Conservation (phyloP, 768 basidiomycete species). For the Termitomyces eurrhizus region DNA sequence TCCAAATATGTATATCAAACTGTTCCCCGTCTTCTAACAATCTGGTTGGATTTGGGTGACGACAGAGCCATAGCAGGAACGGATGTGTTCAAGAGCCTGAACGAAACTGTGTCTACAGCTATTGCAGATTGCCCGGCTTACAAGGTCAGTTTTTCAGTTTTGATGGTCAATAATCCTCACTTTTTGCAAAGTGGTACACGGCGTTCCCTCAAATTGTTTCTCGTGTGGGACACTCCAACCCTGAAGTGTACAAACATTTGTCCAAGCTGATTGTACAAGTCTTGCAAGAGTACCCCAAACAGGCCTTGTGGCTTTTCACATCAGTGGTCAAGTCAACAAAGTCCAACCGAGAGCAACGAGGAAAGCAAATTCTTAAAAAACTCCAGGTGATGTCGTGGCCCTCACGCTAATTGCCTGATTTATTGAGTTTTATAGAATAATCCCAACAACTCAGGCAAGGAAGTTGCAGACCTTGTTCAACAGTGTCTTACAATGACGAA, state of each 20-base stretch:
- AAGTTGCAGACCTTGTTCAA: conserved; percentile 46
- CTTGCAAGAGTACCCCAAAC: conserved; percentile 81
- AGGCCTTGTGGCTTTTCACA: conserved; percentile 90
- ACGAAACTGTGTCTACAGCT: conserved; percentile 47
- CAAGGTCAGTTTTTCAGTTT: conserved; percentile 43
- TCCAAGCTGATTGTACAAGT: conserved; percentile 66
- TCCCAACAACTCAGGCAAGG: conserved; percentile 35
- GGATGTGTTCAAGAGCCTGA: conserved; percentile 52
- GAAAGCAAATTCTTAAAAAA: conserved; percentile 50
- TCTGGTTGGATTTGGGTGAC: conserved; percentile 94
- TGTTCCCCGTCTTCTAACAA: conserved; percentile 86
- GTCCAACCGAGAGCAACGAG: conserved; percentile 52
- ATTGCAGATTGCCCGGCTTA: conserved; percentile 67
- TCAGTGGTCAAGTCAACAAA: conserved; percentile 87
- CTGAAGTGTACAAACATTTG: conserved; percentile 56
- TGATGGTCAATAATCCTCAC: too few species aligned
- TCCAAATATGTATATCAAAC: conserved; percentile 97
- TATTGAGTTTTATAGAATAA: conserved; percentile 32
- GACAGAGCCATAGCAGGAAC: conserved; percentile 26
- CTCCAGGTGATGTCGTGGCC: conserved; percentile 45
- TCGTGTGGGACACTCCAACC: conserved; percentile 75
- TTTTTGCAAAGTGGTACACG: conserved; percentile 73
- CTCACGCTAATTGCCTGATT: not conserved
- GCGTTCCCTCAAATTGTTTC: conserved; percentile 98
- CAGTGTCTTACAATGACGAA: conserved; percentile 62